A percentile compares a stretch with the other conserved stretches of the same genome.
These are phyloP conservation scores for Fusarium sp. DNA, from an alignment of 2,329 filamentous ascomycete genomes.

Conservation along the genomic window DNA sequence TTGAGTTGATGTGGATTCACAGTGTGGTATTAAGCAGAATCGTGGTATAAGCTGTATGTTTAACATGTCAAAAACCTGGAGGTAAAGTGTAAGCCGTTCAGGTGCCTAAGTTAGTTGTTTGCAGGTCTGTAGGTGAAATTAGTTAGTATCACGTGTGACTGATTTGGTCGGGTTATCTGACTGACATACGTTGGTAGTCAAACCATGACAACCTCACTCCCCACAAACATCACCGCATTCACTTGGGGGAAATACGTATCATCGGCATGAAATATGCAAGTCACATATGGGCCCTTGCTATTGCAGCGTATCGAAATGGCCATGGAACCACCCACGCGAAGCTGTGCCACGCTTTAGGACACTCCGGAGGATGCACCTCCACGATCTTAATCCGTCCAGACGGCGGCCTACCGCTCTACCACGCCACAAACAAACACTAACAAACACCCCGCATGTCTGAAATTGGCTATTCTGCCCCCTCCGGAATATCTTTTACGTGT, in stretches of 20 bases:
- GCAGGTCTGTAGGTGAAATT: too few species aligned
- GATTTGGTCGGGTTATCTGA: background rate
- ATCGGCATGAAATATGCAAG: conserved; percentile 11
- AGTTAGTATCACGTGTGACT: conserved; percentile 31
- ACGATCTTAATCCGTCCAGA: conserved; percentile 39
- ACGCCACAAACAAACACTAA: conserved; percentile 6
- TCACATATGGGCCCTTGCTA: conserved; percentile 22
- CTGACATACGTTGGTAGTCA: background rate
- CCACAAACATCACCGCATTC: conserved; percentile 4
- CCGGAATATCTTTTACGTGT: conserved; percentile 27
- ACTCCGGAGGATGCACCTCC: conserved; percentile 45
- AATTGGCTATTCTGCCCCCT: conserved; percentile 21
- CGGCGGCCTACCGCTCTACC: conserved; percentile 8
- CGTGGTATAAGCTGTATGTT: conserved; percentile 8
- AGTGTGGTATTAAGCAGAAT: conserved; percentile 1
- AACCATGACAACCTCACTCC: conserved; percentile 15
- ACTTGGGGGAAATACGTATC: conserved; percentile 3
- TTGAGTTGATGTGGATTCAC: conserved; percentile 5
- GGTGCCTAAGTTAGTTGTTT: background rate
- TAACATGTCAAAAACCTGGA: background rate
- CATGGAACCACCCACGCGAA: conserved; percentile 34
- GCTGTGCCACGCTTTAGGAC: conserved; percentile 40
- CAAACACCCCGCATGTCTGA: conserved; percentile 39
- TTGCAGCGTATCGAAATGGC: conserved; percentile 17
- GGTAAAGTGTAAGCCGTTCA: background rate